Percentiles rank a stretch among this genome's conserved stretches.
Evolutionary conservation across 805 yeast species (phyloP).

Genomic region (Myxozyma vanderwaltii): DNA sequence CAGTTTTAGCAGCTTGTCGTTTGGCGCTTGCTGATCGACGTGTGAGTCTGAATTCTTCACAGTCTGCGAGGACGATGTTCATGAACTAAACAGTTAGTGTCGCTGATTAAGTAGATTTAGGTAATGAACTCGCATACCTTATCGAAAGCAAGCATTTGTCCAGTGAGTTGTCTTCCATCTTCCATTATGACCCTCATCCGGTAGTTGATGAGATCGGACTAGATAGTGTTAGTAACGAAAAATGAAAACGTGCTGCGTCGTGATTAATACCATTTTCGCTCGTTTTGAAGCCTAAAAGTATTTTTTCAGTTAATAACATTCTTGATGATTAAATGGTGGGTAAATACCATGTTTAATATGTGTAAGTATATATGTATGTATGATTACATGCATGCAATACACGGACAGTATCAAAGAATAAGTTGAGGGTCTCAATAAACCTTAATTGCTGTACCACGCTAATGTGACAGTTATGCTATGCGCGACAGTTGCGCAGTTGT

Average conservation of each 20-base stretch:
- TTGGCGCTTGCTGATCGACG: slow-evolving; percentile 52
- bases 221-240: neutral
- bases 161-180: slow-evolving; percentile 79
- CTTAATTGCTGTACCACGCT: neutral
- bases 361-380: no score
- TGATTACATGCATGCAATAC: no score
- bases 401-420: no score
- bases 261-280: slow-evolving; percentile 34
- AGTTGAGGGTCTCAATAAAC: no score
- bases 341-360: no score
- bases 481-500: neutral
- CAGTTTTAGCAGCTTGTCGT: slow-evolving; percentile 35
- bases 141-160: slow-evolving; percentile 85
- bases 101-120: neutral
- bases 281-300: slow-evolving; percentile 34
- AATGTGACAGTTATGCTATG: neutral
- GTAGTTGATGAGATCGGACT: slow-evolving; percentile 70
- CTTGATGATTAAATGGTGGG: neutral
- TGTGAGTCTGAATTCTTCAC: slow-evolving; percentile 79
- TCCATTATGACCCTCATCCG: slow-evolving; percentile 70
- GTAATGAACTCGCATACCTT: slow-evolving; percentile 43
- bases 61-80: slow-evolving; percentile 80
- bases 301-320: no score
- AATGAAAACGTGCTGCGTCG: neutral
- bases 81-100: slow-evolving; percentile 51